These are phyloP conservation scores for Alternaria brassicae DNA, from an alignment of 2,329 filamentous ascomycete genomes.

Conservation along the genomic window DNA sequence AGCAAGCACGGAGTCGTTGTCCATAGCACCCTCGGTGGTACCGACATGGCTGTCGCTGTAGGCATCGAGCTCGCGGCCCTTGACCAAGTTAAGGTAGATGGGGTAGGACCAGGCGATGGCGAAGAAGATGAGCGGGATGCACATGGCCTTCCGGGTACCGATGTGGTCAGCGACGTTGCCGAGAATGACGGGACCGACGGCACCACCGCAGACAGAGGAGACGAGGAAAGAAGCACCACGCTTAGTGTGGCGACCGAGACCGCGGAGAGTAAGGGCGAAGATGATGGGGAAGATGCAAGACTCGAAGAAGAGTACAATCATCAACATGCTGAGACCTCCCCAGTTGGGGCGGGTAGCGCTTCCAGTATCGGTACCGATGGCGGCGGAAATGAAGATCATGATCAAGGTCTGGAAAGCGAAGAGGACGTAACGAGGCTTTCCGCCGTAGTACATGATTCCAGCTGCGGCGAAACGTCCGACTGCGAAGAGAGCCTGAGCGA, in stretches of 20 bases:
- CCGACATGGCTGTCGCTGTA: slow-evolving; percentile 46
- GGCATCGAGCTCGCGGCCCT: slow-evolving; percentile 47
- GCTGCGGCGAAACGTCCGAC: slow-evolving; percentile 49
- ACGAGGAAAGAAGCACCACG: slow-evolving; percentile 50
- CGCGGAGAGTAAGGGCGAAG: slow-evolving; percentile 48
- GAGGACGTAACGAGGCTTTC: slow-evolving; percentile 49
- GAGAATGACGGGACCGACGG: slow-evolving; percentile 46
- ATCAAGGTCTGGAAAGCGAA: slow-evolving; percentile 46
- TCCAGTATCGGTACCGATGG: slow-evolving; percentile 46
- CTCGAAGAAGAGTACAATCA: slow-evolving; percentile 51
- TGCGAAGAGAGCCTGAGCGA: slow-evolving; percentile 49
- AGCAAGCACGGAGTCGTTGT: slow-evolving; percentile 35
- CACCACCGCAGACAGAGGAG: slow-evolving; percentile 47
- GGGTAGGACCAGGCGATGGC: slow-evolving; percentile 47
- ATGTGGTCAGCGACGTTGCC: slow-evolving; percentile 47
- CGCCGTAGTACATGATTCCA: slow-evolving; percentile 45
- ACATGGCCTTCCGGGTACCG: slow-evolving; percentile 46
- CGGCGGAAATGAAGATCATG: slow-evolving; percentile 47
- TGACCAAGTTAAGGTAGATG: slow-evolving; percentile 47
- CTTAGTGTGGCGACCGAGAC: slow-evolving; percentile 51
- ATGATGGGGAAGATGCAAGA: slow-evolving; percentile 51
- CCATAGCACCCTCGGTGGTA: slow-evolving; percentile 28
- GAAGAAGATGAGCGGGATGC: slow-evolving; percentile 47
- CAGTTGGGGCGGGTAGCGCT: slow-evolving; percentile 39
- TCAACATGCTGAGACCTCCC: slow-evolving; percentile 48